Evolutionary conservation across 176 grass and related monocot species (phyloP), one percentile per base, ranked within the genome.

Genomic region (Areca catechu): DNA sequence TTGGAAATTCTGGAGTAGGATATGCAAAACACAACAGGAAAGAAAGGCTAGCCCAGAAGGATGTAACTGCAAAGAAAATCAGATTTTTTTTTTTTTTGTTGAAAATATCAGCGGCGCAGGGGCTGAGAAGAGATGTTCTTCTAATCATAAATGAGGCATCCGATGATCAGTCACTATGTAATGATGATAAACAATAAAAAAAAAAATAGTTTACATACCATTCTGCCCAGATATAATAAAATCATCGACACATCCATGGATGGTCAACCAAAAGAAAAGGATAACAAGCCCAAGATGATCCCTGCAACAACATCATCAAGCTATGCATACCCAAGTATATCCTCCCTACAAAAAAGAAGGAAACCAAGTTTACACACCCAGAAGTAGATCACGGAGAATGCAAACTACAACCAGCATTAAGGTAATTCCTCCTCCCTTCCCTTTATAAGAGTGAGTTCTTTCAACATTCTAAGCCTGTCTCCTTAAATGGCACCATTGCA

Each of bases 241-340:
- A 24, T 57, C 77, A 72, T 98, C 93, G 4, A 92, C 51, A 76
- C 89, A 67, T 50, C 53, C 50, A 54, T 98, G 66, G 22, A 92
- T 72, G 60, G 24, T 51, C 64, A 98, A 53, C 93, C 93, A 98
- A 64, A 98, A 92, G 15, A 66, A 75, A 73, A 98, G 87, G 53
- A 98, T 92, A 16, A 75, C 16, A 20, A 85, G 12, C 22, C 93
- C 93, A 92, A 80, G 62, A 24, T 34, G 57, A 85, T 73, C 61
- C 93, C 93, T 72, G 84, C 76, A 17, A 71, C 66, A 70, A 92
- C 88, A 62, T 98, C 93, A 55, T 85, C 72, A 85, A 61, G 76
- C 93, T 98, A 69, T 98, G 93, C 93, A 98, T 98, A 27, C 93
- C 93, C 61, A 98, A 65, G 71, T 98, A 98, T 69, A 98, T 79